A percentile compares a stretch with the other conserved stretches of the same genome.
phyloP scores from a whole-genome alignment of 2,329 filamentous ascomycete species.

The Colletotrichum australisinense region DNA sequence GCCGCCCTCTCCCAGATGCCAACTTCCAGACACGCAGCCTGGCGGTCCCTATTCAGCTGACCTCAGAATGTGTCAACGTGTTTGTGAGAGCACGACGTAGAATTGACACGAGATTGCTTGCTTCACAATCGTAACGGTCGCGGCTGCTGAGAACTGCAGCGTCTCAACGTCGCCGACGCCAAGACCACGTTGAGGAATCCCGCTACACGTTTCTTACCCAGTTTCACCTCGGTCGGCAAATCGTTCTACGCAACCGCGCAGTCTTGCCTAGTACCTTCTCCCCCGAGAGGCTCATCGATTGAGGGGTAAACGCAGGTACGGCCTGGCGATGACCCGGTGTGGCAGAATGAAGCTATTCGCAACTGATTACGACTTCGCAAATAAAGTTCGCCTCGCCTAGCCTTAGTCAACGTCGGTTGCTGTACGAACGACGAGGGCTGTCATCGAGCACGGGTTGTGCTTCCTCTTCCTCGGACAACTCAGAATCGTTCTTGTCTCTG shows the following conservation, averaged over 20 bases:
- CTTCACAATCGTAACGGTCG: background rate
- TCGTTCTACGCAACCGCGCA: background rate
- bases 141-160: no score
- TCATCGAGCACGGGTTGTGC: background rate
- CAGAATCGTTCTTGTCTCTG: no score
- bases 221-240: background rate
- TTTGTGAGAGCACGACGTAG: background rate
- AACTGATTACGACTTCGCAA: background rate
- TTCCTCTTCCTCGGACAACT: background rate
- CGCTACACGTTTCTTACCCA: background rate
- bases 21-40: background rate
- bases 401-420: no score
- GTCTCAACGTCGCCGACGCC: background rate
- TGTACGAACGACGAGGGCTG: background rate
- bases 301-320: background rate
- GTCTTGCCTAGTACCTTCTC: background rate
- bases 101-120: no score
- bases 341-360: background rate
- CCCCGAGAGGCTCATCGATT: background rate
- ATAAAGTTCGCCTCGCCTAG: background rate
- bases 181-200: background rate
- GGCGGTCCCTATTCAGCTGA: background rate
- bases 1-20: background rate
- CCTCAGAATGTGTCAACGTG: background rate
- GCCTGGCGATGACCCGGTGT: background rate